Percentiles rank a stretch among this genome's conserved stretches.
Evolutionary conservation across 2,329 filamentous ascomycete genomes (phyloP).

Genomic region (Sarocladiaceae sp.): DNA sequence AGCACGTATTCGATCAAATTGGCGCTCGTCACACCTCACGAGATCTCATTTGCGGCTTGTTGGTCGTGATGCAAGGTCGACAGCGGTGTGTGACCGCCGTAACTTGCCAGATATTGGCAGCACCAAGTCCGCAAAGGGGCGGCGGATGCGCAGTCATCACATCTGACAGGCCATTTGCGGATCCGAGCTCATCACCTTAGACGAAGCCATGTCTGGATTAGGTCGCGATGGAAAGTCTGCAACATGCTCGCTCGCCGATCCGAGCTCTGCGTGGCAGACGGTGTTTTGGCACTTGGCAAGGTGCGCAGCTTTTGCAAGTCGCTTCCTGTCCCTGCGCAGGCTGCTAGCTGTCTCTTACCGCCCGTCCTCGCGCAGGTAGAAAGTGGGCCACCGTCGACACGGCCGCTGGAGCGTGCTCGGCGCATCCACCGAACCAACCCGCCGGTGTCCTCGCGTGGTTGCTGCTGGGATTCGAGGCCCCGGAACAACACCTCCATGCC

Average conservation of each 20-base stretch:
- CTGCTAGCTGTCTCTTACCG: too few species aligned
- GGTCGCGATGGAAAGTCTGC: too few species aligned
- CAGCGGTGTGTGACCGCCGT: neutral
- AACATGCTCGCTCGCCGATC: too few species aligned
- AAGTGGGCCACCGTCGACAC: neutral
- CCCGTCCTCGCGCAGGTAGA: too few species aligned
- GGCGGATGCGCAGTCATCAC: neutral
- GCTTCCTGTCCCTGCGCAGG: too few species aligned
- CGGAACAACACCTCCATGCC: neutral
- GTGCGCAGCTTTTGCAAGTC: too few species aligned
- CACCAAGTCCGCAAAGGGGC: neutral
- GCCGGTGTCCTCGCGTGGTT: neutral
- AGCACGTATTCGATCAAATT: neutral
- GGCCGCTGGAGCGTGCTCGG: neutral
- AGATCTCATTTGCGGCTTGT: neutral
- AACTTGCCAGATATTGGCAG: neutral
- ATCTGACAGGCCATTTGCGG: neutral
- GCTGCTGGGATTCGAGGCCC: neutral
- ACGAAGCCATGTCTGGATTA: too few species aligned
- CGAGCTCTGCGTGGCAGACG: too few species aligned
- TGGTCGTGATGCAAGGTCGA: neutral
- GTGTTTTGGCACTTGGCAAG: too few species aligned
- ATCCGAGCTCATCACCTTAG: too few species aligned
- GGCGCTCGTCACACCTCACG: neutral
- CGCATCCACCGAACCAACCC: constrained; percentile 7